Evolutionary conservation across 306 rosid genomes (phyloP).

Genomic region (Ochetophila trinervis): DNA sequence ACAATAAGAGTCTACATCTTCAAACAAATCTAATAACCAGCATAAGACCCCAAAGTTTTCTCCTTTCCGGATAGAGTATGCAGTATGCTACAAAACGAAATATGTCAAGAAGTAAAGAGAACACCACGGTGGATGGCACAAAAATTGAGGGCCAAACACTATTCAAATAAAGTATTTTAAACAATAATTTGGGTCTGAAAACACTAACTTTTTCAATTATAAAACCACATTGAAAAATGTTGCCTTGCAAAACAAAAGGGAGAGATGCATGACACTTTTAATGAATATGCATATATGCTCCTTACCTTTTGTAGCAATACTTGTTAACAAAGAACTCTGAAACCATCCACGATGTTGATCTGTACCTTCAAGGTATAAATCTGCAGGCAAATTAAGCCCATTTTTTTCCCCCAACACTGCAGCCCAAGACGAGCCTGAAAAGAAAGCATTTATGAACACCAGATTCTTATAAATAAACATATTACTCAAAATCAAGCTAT

Average conservation of each 20-base stretch:
- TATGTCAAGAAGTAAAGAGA: too few species aligned
- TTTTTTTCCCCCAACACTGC: conserved; percentile 73
- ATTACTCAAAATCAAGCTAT: conserved; percentile 7
- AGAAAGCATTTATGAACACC: conserved; percentile 21
- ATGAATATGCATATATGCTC: conserved; percentile 19
- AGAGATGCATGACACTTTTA: background rate
- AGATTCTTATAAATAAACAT: conserved; percentile 17
- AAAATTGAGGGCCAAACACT: too few species aligned
- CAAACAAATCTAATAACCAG: background rate
- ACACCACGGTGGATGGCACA: too few species aligned
- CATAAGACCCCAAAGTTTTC: background rate
- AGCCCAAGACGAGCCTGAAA: conserved; percentile 99
- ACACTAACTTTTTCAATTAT: too few species aligned
- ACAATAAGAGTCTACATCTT: background rate
- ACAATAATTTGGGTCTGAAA: too few species aligned
- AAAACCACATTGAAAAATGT: background rate
- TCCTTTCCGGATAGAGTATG: too few species aligned
- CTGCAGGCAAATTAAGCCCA: conserved; percentile 77
- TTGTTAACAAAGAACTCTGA: conserved; percentile 92
- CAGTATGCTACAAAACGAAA: too few species aligned
- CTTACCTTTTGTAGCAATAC: conserved; percentile 87
- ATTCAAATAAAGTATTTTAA: too few species aligned
- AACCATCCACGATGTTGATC: conserved; percentile 99
- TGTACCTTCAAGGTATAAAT: conserved; percentile 95
- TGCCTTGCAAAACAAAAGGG: background rate